Evolutionary conservation across 1,139 yeast species (phyloP), one percentile per base, ranked within the genome.

Genomic region (Entelexis sorbosivorans): DNA sequence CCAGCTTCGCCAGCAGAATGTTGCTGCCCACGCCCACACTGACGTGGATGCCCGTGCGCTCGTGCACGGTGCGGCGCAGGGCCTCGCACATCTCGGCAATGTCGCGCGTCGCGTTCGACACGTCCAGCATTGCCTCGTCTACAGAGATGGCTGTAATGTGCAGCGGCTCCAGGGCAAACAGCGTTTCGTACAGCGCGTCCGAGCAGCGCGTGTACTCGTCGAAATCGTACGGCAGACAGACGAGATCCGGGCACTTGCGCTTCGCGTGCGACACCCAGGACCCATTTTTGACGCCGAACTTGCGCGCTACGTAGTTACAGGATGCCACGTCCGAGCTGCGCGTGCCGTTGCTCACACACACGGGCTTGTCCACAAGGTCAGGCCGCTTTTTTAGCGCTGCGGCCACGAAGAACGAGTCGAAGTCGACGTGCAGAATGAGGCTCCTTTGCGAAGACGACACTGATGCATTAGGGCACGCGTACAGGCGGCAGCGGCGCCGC

Each of bases 391-490:
- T 68, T 14, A 86, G 76, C 0, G 96, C 84, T 0, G 85, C 96
- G 0, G 95, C 75, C 0, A 89, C 96, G 66, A 91, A 91, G 62
- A 91, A 91, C 58, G 95, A 87, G 64, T 91, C 98, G 65, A 87
- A 91, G 64, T 91, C 98, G 34, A 89, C 74, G 65, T 91, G 97
- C 55, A 88, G 65, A 19, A 88, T 76, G 0, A 74, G 66, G 40
- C 67, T 63, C 3, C 28, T 36, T 29, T 24, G 28, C 7, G 34
- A 45, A 8, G 26, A 40, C 13, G 29, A 32, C 10, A 22, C 33
- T 10, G 43, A n/a, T n/a, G n/a, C 32, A 4, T 16, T 35, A 2
- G 35, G 19, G 4, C 31, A 34, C 14, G 13, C 20, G 31, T 46
- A 54, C 8, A 5, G 64, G 48, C 79, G 69, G 58, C 83, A 85